These are phyloP conservation scores for Neurospora sp. DNA, from an alignment of 495 filamentous ascomycete species.

Conservation along the genomic window DNA sequence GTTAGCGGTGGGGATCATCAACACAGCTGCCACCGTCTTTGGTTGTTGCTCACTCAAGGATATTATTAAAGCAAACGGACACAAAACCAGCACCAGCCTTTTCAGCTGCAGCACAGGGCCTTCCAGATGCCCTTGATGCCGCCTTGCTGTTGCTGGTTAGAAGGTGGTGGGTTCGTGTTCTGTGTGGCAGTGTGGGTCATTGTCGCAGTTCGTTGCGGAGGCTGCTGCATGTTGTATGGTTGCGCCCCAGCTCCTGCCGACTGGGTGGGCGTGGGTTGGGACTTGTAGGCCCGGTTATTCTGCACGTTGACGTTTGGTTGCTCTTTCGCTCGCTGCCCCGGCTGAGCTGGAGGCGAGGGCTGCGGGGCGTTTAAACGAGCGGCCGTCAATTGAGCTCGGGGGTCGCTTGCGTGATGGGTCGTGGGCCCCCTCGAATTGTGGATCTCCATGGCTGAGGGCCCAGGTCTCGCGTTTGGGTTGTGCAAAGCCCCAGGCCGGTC, in stretches of 20 bases:
- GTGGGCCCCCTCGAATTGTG: constrained; percentile 51
- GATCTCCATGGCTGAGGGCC: constrained; percentile 67
- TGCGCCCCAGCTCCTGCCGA: not conserved
- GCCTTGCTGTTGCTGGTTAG: constrained; percentile 40
- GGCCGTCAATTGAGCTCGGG: constrained; percentile 54
- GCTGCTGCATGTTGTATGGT: constrained; percentile 63
- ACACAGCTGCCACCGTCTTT: not conserved
- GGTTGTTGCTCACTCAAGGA: constrained; percentile 9
- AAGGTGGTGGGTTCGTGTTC: constrained; percentile 23
- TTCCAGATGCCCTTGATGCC: constrained; percentile 71
- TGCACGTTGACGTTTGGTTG: constrained; percentile 61
- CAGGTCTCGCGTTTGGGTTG: constrained; percentile 60
- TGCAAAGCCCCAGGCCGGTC: constrained; percentile 53
- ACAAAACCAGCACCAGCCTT: constrained; percentile 6
- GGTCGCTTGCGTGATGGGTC: constrained; percentile 46
- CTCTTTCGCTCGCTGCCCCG: constrained; percentile 74
- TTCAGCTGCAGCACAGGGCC: constrained; percentile 70
- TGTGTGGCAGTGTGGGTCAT: constrained; percentile 47
- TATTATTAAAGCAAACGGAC: not conserved
- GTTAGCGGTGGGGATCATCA: not conserved
- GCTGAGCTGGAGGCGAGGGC: constrained; percentile 66
- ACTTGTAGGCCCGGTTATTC: not conserved
- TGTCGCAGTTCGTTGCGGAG: constrained; percentile 48
- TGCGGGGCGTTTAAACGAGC: constrained; percentile 96
- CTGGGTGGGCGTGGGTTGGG: not conserved